A percentile compares a stretch with the other conserved stretches of the same genome.
Conservation (phyloP, 306 rosid species). For the Gastrolobium villosum region DNA sequence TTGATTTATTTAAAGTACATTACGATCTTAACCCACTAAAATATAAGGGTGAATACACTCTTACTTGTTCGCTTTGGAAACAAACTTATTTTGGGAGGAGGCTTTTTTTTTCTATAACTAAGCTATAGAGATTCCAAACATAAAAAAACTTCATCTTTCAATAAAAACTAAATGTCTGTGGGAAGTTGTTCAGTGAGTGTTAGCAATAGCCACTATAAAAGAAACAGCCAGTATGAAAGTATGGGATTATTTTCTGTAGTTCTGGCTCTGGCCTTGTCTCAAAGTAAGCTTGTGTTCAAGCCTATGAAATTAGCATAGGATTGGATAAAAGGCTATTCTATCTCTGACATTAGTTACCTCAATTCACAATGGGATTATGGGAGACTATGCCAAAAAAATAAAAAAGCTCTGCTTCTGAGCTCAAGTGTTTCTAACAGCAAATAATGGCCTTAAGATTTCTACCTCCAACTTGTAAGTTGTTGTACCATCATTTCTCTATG, state of each 20-base stretch:
- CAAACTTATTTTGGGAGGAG: neutral
- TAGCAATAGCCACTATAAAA: neutral
- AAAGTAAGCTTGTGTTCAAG: conserved; percentile 1
- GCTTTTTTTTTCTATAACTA: conserved; percentile 5
- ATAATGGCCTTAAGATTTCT: conserved; percentile 20
- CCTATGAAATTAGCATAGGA: conserved; percentile 30
- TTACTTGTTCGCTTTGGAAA: neutral
- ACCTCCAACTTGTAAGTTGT: conserved; percentile 37
- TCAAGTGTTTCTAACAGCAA: conserved; percentile 17
- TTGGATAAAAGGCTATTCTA: conserved; percentile 8
- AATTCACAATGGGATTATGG: neutral
- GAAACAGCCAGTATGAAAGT: conserved; percentile 18
- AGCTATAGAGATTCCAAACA: conserved; percentile 13
- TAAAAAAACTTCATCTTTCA: neutral
- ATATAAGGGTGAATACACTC: neutral
- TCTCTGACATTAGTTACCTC: conserved; percentile 31
- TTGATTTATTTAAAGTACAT: neutral
- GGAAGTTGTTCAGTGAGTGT: neutral
- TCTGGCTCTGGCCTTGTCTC: neutral
- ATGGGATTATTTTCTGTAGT: neutral
- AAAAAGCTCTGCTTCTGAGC: conserved; percentile 21
- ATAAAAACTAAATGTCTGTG: conserved; percentile 7
- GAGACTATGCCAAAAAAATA: neutral
- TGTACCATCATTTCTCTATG: conserved; percentile 31
- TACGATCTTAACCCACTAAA: neutral